Evolutionary conservation across 768 basidiomycete genomes (phyloP), one percentile per base, ranked within the genome.

Genomic region (Russula emetica): DNA sequence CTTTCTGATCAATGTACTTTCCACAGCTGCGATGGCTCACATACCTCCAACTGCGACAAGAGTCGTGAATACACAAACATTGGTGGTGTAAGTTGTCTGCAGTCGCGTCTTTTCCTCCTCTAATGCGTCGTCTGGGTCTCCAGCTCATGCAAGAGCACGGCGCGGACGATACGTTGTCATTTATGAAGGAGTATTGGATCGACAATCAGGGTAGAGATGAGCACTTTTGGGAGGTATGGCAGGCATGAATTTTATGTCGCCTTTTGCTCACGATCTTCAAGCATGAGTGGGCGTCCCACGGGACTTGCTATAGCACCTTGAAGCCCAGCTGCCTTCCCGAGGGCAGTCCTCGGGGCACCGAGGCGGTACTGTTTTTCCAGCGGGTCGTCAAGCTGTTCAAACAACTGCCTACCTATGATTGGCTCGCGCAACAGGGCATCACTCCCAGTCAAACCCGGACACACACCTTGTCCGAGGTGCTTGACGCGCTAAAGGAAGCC

Each of bases 201-300:
- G 82, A 87, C 67, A 79, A 78, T 50, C 76, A 80, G 66, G 87
- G 85, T 9, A 67, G 78, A 18, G 83, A 82, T 67, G 82, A 90
- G 69, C 70, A 79, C 36, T 85, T 90, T 71, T 90, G 88, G 88
- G 81, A 85, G 78, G 86, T 85, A 68, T 36, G 81, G 61, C 36
- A 20, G 24, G 3, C n/a, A 9, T 5, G 34, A 9, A 34, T 53
- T 22, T 44, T 20, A 51, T 22, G 14, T 2, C 36, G n/a, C 22
- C n/a, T 30, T 34, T 49, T 14, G 20, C n/a, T 44, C 26, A 47
- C 30, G 58, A 66, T 5, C 59, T 42, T 38, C 3, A 34, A 68
- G 83, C 86, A 90, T 62, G 88, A 90, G 72, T 90, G 88, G 88
- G 64, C 74, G 11, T 82, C 78, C 14, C 88, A 90, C 69, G 88